Evolutionary conservation across 1,284 basidiomycete species (phyloP).

Genomic region (Gymnopus androsaceus): DNA sequence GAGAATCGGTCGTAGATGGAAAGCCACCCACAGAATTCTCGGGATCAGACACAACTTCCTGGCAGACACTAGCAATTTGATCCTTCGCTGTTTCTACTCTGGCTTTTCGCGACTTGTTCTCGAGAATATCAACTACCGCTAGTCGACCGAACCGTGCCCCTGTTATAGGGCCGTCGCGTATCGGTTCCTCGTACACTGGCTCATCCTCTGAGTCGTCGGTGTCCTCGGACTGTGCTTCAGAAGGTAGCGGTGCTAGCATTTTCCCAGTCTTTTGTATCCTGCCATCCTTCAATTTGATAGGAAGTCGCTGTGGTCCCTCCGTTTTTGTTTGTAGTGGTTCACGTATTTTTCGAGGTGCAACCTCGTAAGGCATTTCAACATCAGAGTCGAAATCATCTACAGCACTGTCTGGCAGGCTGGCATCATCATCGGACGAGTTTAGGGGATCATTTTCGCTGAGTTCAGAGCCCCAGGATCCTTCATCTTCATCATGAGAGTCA

Average conservation of each 20-base stretch:
- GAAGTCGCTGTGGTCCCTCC: constrained; percentile 68
- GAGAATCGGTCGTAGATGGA: not conserved
- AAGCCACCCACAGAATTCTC: constrained; percentile 70
- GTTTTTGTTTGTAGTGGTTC: constrained; percentile 46
- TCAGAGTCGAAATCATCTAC: constrained; percentile 50
- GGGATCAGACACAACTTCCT: constrained; percentile 86
- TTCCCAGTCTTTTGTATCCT: constrained; percentile 64
- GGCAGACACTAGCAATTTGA: constrained; percentile 86
- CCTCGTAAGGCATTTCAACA: constrained; percentile 73
- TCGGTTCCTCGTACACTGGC: constrained; percentile 34
- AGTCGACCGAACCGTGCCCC: constrained; percentile 81
- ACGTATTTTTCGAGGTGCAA: constrained; percentile 52
- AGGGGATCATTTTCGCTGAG: constrained; percentile 36
- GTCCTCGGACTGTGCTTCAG: constrained; percentile 32
- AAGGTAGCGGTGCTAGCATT: constrained; percentile 35
- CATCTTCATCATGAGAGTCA: constrained; percentile 60
- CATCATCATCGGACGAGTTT: constrained; percentile 28
- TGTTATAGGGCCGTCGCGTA: constrained; percentile 70
- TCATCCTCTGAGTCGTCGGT: constrained; percentile 46
- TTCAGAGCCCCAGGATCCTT: constrained; percentile 57
- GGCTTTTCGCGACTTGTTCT: constrained; percentile 64
- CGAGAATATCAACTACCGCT: constrained; percentile 76
- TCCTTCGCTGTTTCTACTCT: constrained; percentile 83
- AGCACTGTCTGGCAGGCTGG: constrained; percentile 17
- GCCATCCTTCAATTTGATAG: constrained; percentile 84